These are phyloP conservation scores for Cutaneotrichosporon spelunceum DNA, from an alignment of 1,284 basidiomycete species.

Conservation along the genomic window DNA sequence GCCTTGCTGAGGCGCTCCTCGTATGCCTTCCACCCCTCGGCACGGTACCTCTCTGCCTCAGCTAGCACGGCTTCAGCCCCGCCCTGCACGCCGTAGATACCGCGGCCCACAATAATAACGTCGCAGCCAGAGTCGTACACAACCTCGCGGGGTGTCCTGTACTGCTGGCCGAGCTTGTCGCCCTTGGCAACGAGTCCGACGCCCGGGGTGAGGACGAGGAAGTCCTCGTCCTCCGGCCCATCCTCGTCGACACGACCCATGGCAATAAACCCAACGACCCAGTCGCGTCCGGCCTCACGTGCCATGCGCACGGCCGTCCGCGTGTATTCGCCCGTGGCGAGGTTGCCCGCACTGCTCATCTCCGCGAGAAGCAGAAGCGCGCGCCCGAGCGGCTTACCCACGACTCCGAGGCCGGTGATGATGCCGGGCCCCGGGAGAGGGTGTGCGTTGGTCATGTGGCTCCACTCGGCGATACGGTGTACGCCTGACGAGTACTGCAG, in stretches of 20 bases:
- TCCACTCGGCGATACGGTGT: slow-evolving; percentile 92
- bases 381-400: slow-evolving; percentile 78
- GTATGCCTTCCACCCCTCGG: slow-evolving; percentile 91
- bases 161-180: slow-evolving; percentile 93
- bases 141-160: slow-evolving; percentile 85
- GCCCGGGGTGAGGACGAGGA: slow-evolving; percentile 87
- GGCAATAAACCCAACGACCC: slow-evolving; percentile 95
- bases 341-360: slow-evolving; percentile 88
- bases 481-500: slow-evolving; percentile 92
- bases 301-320: slow-evolving; percentile 84
- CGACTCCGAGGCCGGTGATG: slow-evolving; percentile 77
- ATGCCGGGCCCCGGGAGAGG: slow-evolving; percentile 91
- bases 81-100: slow-evolving; percentile 73
- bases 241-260: slow-evolving; percentile 71
- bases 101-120: slow-evolving; percentile 95
- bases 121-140: slow-evolving; percentile 84
- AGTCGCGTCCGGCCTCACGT: slow-evolving; percentile 65
- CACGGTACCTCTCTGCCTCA: slow-evolving; percentile 78
- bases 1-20: slow-evolving; percentile 52
- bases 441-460: slow-evolving; percentile 97
- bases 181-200: slow-evolving; percentile 80
- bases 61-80: slow-evolving; percentile 61
- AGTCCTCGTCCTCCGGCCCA: slow-evolving; percentile 65
- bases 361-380: slow-evolving; percentile 91
- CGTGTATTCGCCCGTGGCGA: slow-evolving; percentile 83